Evolutionary conservation across 768 basidiomycete genomes (phyloP), one percentile per base, ranked within the genome.

Genomic region (Hygrophorus pudorinus): DNA sequence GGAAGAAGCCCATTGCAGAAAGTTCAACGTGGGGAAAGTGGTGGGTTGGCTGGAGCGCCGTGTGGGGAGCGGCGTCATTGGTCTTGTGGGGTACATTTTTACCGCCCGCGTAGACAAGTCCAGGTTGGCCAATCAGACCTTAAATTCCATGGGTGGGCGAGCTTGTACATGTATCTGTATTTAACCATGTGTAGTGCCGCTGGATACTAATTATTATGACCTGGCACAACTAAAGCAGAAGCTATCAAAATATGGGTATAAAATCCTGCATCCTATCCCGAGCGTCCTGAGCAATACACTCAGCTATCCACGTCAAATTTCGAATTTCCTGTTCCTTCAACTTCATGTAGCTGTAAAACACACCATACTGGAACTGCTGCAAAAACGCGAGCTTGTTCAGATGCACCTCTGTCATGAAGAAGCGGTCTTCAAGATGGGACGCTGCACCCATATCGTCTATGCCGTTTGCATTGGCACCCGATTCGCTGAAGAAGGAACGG

Each of bases 271-370:
- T 91, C 67, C 94, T 79, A 57, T 96, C 89, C 64, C 83, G 81
- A 35, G 92, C 91, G 66, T 94, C 84, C 70, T 97, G 94, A 7
- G 92, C 92, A 54, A 98, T 96, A 64, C 94, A 97, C 68, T 98
- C 94, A 44, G 91, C 90, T 64, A 96, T 92, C 89, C 88, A 91
- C 21, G 85, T 88, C 54, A 92, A 55, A 55, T 85, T 89, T 50
- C 87, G 71, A 49, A 90, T 85, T 66, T 92, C 88, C 68, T 89
- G 85, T 64, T 91, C 88, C 70, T 87, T 89, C 64, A 90, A 65
- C 65, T 88, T 89, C 63, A 96, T 75, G 60, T 93, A 97, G 58
- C 81, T 81, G 59, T 88, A 92, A 60, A 91, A 97, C 29, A 94
- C 80, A 32, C 85, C 88, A 56, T 85, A 82, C 63, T 97, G 92